phyloP scores from a whole-genome alignment of 495 filamentous ascomycete species.

The Aspergillus panamensis region DNA sequence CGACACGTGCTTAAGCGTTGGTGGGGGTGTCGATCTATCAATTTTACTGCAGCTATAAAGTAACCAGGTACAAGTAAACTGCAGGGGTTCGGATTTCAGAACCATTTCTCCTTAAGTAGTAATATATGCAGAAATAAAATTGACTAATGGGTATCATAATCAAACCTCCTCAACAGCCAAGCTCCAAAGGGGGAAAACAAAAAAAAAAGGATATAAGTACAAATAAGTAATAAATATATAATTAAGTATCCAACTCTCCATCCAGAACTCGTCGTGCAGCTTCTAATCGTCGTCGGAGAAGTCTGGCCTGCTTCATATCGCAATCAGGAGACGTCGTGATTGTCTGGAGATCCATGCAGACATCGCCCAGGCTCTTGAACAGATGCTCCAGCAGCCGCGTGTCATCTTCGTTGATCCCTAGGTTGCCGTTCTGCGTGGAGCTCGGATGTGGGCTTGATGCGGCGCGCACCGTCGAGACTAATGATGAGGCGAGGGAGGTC shows the following conservation, averaged over 20 bases:
- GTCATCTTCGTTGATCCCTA: slow-evolving; percentile 61
- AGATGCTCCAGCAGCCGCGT: slow-evolving; percentile 72
- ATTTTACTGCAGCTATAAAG: no score
- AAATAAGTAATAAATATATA: slow-evolving; percentile 4
- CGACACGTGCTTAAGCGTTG: slow-evolving; percentile 1
- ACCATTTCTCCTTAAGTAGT: neutral
- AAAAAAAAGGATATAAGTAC: slow-evolving; percentile 1
- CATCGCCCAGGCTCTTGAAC: slow-evolving; percentile 68
- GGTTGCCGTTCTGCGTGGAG: slow-evolving; percentile 26
- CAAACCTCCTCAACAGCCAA: neutral
- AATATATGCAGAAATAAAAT: neutral
- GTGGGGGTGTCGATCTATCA: neutral
- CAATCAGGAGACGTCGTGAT: slow-evolving; percentile 42
- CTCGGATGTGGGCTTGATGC: slow-evolving; percentile 37
- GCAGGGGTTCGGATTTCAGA: no score
- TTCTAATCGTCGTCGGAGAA: slow-evolving; percentile 67
- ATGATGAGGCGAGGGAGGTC: slow-evolving; percentile 36
- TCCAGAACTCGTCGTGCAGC: slow-evolving; percentile 68
- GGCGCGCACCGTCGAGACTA: slow-evolving; percentile 41
- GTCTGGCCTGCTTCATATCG: slow-evolving; percentile 56
- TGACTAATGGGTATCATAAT: neutral
- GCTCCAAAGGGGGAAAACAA: neutral
- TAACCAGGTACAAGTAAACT: no score
- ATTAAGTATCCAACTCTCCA: slow-evolving; percentile 49
- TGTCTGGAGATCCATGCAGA: slow-evolving; percentile 63